Percentiles rank a stretch among this genome's conserved stretches.
Conservation (phyloP, 1,284 basidiomycete genomes). For the Sanguinoderma infundibulare region DNA sequence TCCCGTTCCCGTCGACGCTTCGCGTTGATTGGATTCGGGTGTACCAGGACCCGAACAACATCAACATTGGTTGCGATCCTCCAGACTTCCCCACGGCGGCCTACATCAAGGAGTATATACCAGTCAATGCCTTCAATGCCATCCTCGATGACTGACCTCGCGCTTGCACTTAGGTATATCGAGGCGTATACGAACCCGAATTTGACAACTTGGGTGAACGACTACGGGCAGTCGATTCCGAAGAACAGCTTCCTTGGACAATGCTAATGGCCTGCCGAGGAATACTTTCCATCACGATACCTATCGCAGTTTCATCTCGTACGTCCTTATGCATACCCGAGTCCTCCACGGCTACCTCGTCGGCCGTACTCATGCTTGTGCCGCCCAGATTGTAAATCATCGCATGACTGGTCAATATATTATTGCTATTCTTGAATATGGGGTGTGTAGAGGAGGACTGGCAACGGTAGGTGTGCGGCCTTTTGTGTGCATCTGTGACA, state of each 20-base stretch:
- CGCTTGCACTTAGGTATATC: slow-evolving; percentile 31
- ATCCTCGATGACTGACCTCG: not conserved
- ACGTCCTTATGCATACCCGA: not conserved
- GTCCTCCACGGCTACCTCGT: not conserved
- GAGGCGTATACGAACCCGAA: slow-evolving; percentile 48
- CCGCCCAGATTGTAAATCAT: not conserved
- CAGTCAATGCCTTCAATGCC: too few relatives aligned
- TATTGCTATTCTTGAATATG: not conserved
- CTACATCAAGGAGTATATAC: slow-evolving; percentile 66
- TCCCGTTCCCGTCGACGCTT: slow-evolving; percentile 74
- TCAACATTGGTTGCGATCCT: slow-evolving; percentile 86
- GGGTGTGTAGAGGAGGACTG: not conserved
- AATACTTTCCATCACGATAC: not conserved
- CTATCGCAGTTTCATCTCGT: not conserved
- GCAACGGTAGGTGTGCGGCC: too few relatives aligned
- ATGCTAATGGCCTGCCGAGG: slow-evolving; percentile 42
- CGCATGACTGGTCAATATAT: not conserved
- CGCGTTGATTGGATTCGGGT: slow-evolving; percentile 84
- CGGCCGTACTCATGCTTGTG: slow-evolving; percentile 1
- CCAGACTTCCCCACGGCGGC: slow-evolving; percentile 72
- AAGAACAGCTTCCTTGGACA: slow-evolving; percentile 59
- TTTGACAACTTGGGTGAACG: slow-evolving; percentile 45
- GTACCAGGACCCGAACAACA: slow-evolving; percentile 69
- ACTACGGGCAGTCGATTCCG: slow-evolving; percentile 65
- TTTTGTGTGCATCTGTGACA: not conserved